These are phyloP conservation scores for Smallanthus sonchifolius DNA, from an alignment of 129 eudicot species.

Conservation along the genomic window DNA sequence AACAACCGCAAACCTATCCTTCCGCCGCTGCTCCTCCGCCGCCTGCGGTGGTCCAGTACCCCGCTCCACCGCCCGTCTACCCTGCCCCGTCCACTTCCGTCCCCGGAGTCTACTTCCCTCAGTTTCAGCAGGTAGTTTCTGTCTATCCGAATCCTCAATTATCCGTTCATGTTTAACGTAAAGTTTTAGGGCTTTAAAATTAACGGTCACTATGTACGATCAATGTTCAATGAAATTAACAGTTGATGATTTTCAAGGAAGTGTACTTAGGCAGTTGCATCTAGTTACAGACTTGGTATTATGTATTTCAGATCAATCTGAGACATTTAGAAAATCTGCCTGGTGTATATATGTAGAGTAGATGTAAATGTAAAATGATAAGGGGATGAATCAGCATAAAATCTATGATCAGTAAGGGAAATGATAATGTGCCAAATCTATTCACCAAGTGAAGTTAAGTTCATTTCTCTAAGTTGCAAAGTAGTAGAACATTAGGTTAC, in stretches of 20 bases:
- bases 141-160: background rate
- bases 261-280: background rate
- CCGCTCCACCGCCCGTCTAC: constrained; percentile 45
- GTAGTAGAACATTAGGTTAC: background rate
- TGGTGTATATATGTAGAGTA: background rate
- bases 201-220: too few relatives aligned
- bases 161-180: background rate
- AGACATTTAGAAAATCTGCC: background rate
- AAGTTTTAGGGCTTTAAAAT: background rate
- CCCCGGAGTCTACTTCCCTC: constrained; percentile 59
- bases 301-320: background rate
- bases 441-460: background rate
- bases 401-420: background rate
- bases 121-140: constrained; percentile 62
- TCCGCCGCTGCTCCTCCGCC: constrained; percentile 44
- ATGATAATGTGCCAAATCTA: background rate
- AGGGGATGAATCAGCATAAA: background rate
- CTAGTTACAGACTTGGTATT: background rate
- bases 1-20: constrained; percentile 53
- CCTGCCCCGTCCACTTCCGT: constrained; percentile 42
- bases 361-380: background rate
- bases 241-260: background rate
- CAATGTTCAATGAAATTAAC: background rate
- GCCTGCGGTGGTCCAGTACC: constrained; percentile 32
- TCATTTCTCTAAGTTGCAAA: background rate